Base-by-base conservation (phyloP, 176 grass and related monocot genomes). In the Carex parvula region DNA sequence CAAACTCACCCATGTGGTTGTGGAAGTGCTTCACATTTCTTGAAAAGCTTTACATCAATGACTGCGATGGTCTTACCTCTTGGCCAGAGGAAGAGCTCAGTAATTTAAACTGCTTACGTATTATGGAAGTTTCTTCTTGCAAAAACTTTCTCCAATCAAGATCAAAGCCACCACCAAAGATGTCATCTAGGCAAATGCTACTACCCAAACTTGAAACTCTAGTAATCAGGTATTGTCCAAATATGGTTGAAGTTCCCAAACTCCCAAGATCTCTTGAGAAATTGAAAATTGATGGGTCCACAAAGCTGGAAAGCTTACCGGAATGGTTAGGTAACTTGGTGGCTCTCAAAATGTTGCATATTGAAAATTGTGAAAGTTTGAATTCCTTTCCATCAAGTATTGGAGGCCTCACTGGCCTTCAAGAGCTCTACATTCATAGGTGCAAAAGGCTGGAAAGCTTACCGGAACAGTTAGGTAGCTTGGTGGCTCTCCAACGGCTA, bases 251-350 rank as follows among this genome's bases (percentile, higher is more conserved):
- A 44, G 29, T 60, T 57, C 13, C 30, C 54, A 11, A 54, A 44
- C 20, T 66, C 64, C 50, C 53, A 55, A 26, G 6, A 79, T 84
- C n/a, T 61, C 53, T 89, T 54, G 55, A 89, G 24, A 76, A 65
- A 16, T 29, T 89, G 35, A 50, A 17, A 29, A 75, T 89, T 32
- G 14, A 0, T 2, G 5, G 16, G 6, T 89, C 82, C 24, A 1
- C 0, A 5, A 8, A 63, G 0, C 56, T 89, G 12, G 1, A 15
- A 14, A 13, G 69, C 24, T 60, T 88, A 8, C 86, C 81, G 42
- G n/a, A 50, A 54, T 29, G 60, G 32, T 79, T 88, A 46, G 33
- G 60, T 39, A 59, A 3, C 33, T 84, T 88, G 81, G 70, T 24
- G 20, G 68, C 32, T 26, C 81, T 88, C 11, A 68, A 64, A 37